Base-by-base conservation (phyloP, 805 yeast species). In the Yamadazyma ubonensis region DNA sequence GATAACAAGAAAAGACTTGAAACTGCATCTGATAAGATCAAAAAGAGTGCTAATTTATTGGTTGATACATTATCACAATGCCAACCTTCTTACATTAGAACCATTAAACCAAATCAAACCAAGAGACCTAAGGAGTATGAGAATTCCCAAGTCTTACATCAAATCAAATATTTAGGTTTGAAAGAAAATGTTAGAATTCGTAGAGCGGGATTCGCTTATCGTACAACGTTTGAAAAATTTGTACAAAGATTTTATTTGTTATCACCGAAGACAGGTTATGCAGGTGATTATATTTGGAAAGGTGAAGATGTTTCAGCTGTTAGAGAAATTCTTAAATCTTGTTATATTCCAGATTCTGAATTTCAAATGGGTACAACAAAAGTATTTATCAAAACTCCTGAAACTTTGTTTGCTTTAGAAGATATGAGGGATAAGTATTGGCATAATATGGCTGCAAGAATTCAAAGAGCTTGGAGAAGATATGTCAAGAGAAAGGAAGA, bases 191-290 rank as follows among this genome's bases (percentile, higher is more conserved):
- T 93, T 36, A 79, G 98, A 48, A 93, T 93, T 51, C 81, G 99
- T 73, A 84, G 99, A 71, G 98, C 99, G 0, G 99, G 99, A 34
- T 93, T 93, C 63, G 99, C 99, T 1, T 93, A 90, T 57, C 83
- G 99, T 65, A 96, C 95, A 50, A 86, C 96, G 0, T 93, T 89
- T 63, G 97, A 93, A 44, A 90, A 90, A 61, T 93, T 93, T 57
- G 96, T 88, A 12, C 96, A 93, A 63, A 75, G 98, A 56, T 93
- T 93, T 59, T 91, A 88, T 59, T 66, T 93, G 38, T 69, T 93
- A 33, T 88, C 97, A 1, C 79, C 89, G 4, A 78, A 81, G 51
- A 90, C 97, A 23, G 93, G 97, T 5, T 93, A 93, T 63, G 99
- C 99, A 3, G 83, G 83, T 55, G 82, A 78, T 44, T 78, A 76